Evolutionary conservation across 192 early-diverging fungal genomes (phyloP), one percentile per base, ranked within the genome.

Genomic region (Haplosporangium gracile): DNA sequence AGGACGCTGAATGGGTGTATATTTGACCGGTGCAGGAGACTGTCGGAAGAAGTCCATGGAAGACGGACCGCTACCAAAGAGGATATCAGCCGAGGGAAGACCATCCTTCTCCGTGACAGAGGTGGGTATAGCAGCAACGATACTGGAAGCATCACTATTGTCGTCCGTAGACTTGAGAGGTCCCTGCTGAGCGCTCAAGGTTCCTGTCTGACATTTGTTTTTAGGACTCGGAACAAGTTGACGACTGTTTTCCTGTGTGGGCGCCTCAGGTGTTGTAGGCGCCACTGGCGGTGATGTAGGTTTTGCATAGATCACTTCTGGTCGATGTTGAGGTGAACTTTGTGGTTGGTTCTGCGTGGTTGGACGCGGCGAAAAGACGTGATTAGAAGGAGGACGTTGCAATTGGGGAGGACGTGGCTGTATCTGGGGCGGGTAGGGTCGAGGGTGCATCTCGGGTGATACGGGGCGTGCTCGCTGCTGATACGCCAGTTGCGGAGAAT

Each of bases 81-180:
- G 74, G 15, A 82, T 70, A 53, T 82, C 81, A 5, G 81, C 81
- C 26, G 76, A 82, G 24, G 81, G 81, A 18, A 82, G 68, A 0
- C 5, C 70, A 18, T 72, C 69, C 24, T 42, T 42, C 1, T 42
- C 39, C 20, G 69, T 22, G 8, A 24, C 39, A n/a, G 24, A 70
- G 69, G 18, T 5, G 20, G 38, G 20, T n/a, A 40, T 2, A 22
- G 8, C 7, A 10, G 39, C 18, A n/a, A 40, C n/a, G 69, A 42
- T 10, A 22, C 7, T 70, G 20, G 69, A 36, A 7, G 68, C 1
- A 24, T 38, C 69, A n/a, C 8, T 26, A 32, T 13, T 32, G 29
- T 65, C 2, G 13, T 32, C 60, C 29, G 11, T 65, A 3, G n/a
- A 26, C 60, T 65, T 65, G 29, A 29, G 29, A 65, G 60, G 13